phyloP scores from a whole-genome alignment of 345 rosid species.

The Kandelia obovata region DNA sequence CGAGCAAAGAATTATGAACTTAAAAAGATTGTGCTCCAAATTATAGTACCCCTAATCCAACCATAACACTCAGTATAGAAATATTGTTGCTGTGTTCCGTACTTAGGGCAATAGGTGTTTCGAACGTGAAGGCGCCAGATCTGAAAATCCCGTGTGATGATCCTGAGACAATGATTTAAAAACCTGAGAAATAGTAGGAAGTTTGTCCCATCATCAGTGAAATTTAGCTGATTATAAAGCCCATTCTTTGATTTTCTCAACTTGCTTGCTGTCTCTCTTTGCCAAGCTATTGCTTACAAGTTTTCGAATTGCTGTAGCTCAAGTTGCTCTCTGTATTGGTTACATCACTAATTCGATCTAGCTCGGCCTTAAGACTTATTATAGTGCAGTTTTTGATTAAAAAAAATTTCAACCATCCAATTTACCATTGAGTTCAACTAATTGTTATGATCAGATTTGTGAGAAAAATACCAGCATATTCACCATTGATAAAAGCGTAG shows the following conservation, averaged over 20 bases:
- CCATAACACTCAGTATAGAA: conserved; percentile 32
- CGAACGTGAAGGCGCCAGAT: conserved; percentile 13
- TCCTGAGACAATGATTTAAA: conserved; percentile 7
- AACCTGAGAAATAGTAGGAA: too few relatives aligned
- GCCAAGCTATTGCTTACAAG: too few relatives aligned
- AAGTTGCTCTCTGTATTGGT: too few relatives aligned
- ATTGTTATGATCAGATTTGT: not conserved
- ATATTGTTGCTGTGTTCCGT: conserved; percentile 3
- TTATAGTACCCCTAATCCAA: conserved; percentile 24
- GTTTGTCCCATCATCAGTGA: too few relatives aligned
- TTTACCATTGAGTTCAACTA: too few relatives aligned
- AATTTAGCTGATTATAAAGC: not conserved
- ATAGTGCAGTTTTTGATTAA: too few relatives aligned
- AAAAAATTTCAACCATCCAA: too few relatives aligned
- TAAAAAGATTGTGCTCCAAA: not conserved
- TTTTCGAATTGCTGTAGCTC: too few relatives aligned
- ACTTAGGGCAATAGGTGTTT: conserved; percentile 13
- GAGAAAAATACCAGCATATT: conserved; percentile 15
- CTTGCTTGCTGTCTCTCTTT: too few relatives aligned
- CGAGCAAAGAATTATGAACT: too few relatives aligned
- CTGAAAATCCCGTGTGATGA: conserved; percentile 21
- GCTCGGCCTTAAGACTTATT: too few relatives aligned
- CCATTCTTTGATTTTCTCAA: not conserved
- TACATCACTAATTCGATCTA: too few relatives aligned
- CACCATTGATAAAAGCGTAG: conserved; percentile 21